A percentile compares a stretch with the other conserved stretches of the same genome.
Conservation (phyloP, 1,284 basidiomycete species). For the Tilletia setariae region DNA sequence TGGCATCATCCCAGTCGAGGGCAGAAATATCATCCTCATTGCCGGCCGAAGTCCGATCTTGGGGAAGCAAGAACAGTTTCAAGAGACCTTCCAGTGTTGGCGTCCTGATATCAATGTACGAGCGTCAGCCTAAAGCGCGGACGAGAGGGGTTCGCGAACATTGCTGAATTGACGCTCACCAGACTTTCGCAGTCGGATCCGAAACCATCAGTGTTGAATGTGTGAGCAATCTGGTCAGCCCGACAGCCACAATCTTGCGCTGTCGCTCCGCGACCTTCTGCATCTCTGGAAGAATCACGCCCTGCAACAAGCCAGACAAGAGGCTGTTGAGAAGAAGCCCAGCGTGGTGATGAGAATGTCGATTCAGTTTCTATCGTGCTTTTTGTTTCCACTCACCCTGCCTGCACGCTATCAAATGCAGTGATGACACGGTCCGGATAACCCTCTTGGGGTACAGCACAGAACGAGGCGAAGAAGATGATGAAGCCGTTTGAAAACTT, state of each 20-base stretch:
- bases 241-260: conserved; percentile 79
- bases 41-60: conserved; percentile 67
- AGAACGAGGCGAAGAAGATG: conserved; percentile 71
- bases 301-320: conserved; percentile 76
- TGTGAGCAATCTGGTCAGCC: conserved; percentile 74
- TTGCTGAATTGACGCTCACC: too few species aligned
- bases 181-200: conserved; percentile 65
- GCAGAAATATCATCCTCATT: conserved; percentile 59
- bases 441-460: conserved; percentile 72
- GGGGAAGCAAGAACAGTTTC: conserved; percentile 71
- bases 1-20: conserved; percentile 75
- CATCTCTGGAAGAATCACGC: conserved; percentile 76
- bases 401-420: conserved; percentile 78
- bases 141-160: too few species aligned
- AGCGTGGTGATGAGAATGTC: too few species aligned
- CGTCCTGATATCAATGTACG: conserved; percentile 20
- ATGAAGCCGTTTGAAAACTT: conserved; percentile 81
- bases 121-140: not conserved
- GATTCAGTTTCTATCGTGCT: too few species aligned
- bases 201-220: conserved; percentile 68
- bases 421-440: conserved; percentile 72
- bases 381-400: conserved; percentile 60
- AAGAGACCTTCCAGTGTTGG: conserved; percentile 60
- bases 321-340: conserved; percentile 55
- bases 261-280: conserved; percentile 76